Evolutionary conservation across 2,329 filamentous ascomycete genomes (phyloP), one percentile per base, ranked within the genome.

Genomic region (Gyromitra esculenta): DNA sequence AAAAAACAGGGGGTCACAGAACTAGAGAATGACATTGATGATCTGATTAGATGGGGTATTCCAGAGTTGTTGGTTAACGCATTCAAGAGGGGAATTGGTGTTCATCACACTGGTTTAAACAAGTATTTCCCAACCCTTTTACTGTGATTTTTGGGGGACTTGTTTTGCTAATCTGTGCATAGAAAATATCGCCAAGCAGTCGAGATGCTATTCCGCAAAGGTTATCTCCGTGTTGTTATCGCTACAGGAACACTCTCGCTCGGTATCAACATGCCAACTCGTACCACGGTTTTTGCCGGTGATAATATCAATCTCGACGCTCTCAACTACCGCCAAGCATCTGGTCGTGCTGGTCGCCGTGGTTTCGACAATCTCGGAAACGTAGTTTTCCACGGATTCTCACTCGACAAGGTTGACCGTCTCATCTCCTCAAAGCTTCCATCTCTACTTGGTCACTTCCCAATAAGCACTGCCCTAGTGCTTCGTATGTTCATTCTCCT

Each of bases 191-290:
- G 92, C 48, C 91, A 93, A 82, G 86, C 86, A 84, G 90, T 92
- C 0, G 91, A 94, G 81, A 91, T 92, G 75, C 84, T 93, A 6
- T 94, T 93, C 83, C 87, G 92, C 7, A 91, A 88, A 81, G 91
- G 91, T 0, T 94, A 88, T 81, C 83, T 94, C 52, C 87, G 88
- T 6, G 89, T 91, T 0, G 89, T 94, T 37, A 86, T 94, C 35
- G 91, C 92, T 0, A 94, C 92, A 0, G 92, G 75, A 41, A 94
- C 91, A 0, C 86, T 94, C 25, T 90, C 91, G 1, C 85, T 94
- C 4, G 92, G 92, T 84, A 91, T 95, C 84, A 95, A 93, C 80
- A 92, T 93, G 90, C 92, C 92, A 8, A 94, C 91, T 82, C 92
- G 92, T 82, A 95, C 92, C 0, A 91, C 94, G 0, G 88, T 93